Conservation (phyloP, 2,329 filamentous ascomycete genomes). For the Sclerotinia sclerotiorum region DNA sequence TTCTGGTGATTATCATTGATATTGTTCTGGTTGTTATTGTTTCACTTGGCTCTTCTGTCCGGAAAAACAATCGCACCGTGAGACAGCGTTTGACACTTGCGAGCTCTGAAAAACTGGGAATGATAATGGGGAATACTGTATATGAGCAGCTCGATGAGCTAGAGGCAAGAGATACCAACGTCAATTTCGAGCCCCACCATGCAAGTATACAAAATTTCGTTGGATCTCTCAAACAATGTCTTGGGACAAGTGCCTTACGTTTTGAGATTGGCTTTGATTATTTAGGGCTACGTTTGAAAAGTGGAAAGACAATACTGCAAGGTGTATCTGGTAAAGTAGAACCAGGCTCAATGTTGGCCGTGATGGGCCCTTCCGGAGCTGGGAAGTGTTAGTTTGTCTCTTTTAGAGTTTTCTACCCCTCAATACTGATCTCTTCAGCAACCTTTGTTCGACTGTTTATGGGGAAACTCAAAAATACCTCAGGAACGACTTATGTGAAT, state of each 20-base stretch:
- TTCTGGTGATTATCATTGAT: not conserved
- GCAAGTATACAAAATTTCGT: not conserved
- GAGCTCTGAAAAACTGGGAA: not conserved
- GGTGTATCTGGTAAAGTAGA: slow-evolving; percentile 3
- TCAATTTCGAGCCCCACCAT: not conserved
- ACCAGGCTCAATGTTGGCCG: not conserved
- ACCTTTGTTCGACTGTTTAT: not conserved
- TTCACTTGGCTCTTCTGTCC: not conserved
- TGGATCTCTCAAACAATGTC: slow-evolving; percentile 3
- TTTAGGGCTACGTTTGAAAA: not conserved
- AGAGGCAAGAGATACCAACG: not conserved
- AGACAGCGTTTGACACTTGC: not conserved
- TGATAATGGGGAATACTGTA: not conserved
- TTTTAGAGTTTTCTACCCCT: not conserved
- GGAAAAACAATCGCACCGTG: too few relatives aligned
- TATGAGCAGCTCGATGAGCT: not conserved
- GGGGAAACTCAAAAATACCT: not conserved
- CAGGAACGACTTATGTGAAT: not conserved
- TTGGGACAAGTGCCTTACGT: not conserved
- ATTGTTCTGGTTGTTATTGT: not conserved
- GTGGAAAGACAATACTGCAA: not conserved
- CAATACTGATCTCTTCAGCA: not conserved
- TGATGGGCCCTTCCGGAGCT: not conserved
- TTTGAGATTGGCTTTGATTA: slow-evolving; percentile 2
- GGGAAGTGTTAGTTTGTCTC: not conserved